A percentile compares a stretch with the other conserved stretches of the same genome.
Evolutionary conservation across 2,329 filamentous ascomycete genomes (phyloP).

Genomic region (Clarireedia paspali): DNA sequence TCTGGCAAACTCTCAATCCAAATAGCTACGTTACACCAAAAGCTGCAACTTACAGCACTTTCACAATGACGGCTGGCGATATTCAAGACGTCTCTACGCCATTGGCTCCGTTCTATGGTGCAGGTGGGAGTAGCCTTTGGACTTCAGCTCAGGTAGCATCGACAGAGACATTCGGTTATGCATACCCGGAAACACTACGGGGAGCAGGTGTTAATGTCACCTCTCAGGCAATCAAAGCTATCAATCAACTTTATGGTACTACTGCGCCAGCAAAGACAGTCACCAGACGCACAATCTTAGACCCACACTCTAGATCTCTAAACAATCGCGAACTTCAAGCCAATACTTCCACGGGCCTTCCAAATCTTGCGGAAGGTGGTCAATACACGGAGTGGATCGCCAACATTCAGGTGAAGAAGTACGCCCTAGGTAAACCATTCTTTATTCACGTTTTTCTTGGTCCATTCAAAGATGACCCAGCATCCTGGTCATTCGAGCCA

Average conservation of each 20-base stretch:
- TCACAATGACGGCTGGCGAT: slow-evolving; percentile 19
- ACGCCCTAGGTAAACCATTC: slow-evolving; percentile 54
- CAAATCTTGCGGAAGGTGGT: slow-evolving; percentile 11
- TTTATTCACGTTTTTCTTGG: slow-evolving; percentile 64
- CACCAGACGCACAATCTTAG: not conserved
- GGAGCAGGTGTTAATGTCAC: slow-evolving; percentile 50
- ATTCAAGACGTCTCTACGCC: slow-evolving; percentile 28
- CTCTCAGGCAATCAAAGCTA: slow-evolving; percentile 53
- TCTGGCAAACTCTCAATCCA: slow-evolving; percentile 40
- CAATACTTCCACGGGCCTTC: not conserved
- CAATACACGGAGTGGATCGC: slow-evolving; percentile 51
- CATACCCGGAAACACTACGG: slow-evolving; percentile 31
- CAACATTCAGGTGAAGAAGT: slow-evolving; percentile 55
- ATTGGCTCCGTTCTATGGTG: slow-evolving; percentile 29
- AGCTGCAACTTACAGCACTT: slow-evolving; percentile 28
- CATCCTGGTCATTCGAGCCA: slow-evolving; percentile 23
- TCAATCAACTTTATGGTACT: slow-evolving; percentile 43
- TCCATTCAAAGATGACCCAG: slow-evolving; percentile 16
- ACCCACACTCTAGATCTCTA: not conserved
- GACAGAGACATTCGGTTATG: slow-evolving; percentile 21
- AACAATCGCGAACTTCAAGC: not conserved
- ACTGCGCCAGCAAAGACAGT: not conserved
- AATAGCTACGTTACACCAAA: slow-evolving; percentile 29
- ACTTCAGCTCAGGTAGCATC: slow-evolving; percentile 15
- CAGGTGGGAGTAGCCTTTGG: slow-evolving; percentile 39